Evolutionary conservation across 2,329 filamentous ascomycete genomes (phyloP), one percentile per base, ranked within the genome.

Genomic region (Biscogniauxia sp.): DNA sequence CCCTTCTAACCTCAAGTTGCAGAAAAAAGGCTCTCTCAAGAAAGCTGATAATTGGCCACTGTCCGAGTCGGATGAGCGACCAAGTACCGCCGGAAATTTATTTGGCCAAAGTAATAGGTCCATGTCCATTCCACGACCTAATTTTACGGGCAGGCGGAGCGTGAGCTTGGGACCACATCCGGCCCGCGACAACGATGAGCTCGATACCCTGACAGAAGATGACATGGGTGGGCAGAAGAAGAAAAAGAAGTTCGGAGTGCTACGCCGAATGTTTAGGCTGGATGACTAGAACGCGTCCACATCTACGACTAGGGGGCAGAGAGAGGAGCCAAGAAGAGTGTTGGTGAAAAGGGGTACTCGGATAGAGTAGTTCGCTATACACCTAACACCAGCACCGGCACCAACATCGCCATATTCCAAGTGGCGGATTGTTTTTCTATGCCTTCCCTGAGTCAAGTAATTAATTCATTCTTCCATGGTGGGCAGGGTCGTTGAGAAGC

Each of bases 191-290:
- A 49, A 54, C 19, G 51, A 56, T 26, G 58, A 63, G 11, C 15
- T 58, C 17, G 64, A 64, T 11, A 57, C 58, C 13, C 58, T 26
- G 20, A 64, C 55, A 13, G 70, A 73, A 32, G 70, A 75, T 51
- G 66, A 72, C 15, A 63, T 73, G 55, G 74, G 73, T 56, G 75
- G 73, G 5, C 71, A 41, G 11, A 56, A 62, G 8, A 72, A 54
- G 53, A 69, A 77, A 69, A 87, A 87, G 78, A 86, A 83, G 70
- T 87, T 87, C 69, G 77, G 78, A 41, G 74, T 76, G 59, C 73
- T 87, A 68, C 82, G 84, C 71, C 80, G 77, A 65, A 83, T 82
- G 62, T 86, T 87, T 73, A 79, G 81, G 54, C 72, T 87, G 55
- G 75, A 84, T 70, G 82, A 84, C 68, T 86, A 73, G 77, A 58